Percentiles rank a stretch among this genome's conserved stretches.
phyloP scores from a whole-genome alignment of 2,329 filamentous ascomycete genomes.

The Colletotrichum sp. region DNA sequence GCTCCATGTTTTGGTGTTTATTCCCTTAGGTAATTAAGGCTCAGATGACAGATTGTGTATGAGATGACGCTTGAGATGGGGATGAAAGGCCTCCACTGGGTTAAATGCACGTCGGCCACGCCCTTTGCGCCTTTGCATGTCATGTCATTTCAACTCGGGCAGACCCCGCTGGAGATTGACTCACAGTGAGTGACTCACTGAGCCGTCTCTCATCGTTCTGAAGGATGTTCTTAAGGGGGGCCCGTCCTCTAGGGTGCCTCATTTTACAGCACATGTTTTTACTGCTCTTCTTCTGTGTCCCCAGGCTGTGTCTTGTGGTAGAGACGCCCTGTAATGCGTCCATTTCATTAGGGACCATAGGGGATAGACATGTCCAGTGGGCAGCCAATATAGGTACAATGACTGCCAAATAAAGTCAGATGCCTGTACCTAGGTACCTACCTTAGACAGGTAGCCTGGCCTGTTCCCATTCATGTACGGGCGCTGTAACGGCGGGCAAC shows the following conservation, averaged over 20 bases:
- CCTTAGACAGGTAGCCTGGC: too few relatives aligned
- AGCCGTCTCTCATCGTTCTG: not conserved
- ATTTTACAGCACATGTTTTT: not conserved
- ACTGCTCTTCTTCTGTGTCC: not conserved
- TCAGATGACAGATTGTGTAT: not conserved
- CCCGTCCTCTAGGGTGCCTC: too few relatives aligned
- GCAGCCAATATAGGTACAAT: too few relatives aligned
- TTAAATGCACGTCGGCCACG: not conserved
- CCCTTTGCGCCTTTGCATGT: not conserved
- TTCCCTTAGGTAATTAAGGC: not conserved
- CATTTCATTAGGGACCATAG: too few relatives aligned
- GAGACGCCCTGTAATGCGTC: too few relatives aligned
- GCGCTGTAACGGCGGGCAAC: too few relatives aligned
- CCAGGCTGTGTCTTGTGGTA: too few relatives aligned
- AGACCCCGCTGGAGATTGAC: not conserved
- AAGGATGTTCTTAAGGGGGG: too few relatives aligned
- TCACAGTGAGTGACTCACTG: not conserved
- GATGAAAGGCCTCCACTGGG: not conserved
- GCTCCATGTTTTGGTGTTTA: constrained; percentile 35
- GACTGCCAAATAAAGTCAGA: too few relatives aligned
- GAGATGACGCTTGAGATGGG: not conserved
- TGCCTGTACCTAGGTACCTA: too few relatives aligned
- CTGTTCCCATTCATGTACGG: rapidly evolving
- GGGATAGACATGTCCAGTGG: too few relatives aligned
- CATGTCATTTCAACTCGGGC: not conserved